A percentile compares a stretch with the other conserved stretches of the same genome.
Evolutionary conservation across 441 rosid genomes (phyloP).

Genomic region (Corymbia citriodora): DNA sequence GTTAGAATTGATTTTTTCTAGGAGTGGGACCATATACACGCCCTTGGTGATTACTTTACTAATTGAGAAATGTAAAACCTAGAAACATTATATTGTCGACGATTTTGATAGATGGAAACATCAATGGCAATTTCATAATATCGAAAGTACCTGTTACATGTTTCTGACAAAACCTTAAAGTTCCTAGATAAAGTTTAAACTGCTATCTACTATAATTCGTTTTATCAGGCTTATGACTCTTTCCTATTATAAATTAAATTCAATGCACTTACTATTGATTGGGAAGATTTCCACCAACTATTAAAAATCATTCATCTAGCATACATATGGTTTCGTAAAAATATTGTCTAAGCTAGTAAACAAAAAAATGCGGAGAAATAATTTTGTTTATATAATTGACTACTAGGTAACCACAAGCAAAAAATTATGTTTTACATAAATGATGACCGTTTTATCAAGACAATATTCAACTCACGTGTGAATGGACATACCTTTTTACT

Average conservation of each 20-base stretch:
- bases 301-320: background rate
- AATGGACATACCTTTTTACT: background rate
- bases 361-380: background rate
- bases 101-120: background rate
- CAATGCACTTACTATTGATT: background rate
- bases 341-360: background rate
- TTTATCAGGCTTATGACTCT: background rate
- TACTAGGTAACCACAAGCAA: background rate
- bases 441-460: background rate
- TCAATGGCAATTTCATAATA: background rate
- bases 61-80: background rate
- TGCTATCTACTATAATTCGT: background rate
- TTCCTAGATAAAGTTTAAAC: background rate
- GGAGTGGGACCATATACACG: background rate
- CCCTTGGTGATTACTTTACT: background rate
- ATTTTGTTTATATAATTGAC: background rate
- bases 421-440: background rate
- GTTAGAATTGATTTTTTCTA: background rate
- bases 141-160: fast-evolving
- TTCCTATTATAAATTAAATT: background rate
- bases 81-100: background rate
- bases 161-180: background rate
- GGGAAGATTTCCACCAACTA: background rate
- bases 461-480: background rate
- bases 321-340: background rate